Percentiles rank a stretch among this genome's conserved stretches.
Conservation (phyloP, 345 rosid species). For the Syzygium grande region DNA sequence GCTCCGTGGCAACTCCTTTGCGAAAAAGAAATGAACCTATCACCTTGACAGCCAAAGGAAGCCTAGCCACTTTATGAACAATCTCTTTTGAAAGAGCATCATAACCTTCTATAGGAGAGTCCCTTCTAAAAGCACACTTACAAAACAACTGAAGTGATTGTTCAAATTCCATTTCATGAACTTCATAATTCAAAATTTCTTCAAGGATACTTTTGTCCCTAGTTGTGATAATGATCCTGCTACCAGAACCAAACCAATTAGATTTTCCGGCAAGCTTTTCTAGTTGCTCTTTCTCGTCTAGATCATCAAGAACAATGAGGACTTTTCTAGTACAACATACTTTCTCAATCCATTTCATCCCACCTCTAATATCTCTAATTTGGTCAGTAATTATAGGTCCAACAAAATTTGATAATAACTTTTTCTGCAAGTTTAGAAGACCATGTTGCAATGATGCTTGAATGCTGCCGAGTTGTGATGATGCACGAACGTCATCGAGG, state of each 20-base stretch:
- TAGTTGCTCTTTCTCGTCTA: background rate
- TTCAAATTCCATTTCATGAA: accelerated
- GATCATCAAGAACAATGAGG: background rate
- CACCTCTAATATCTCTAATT: background rate
- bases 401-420: background rate
- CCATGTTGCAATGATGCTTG: background rate
- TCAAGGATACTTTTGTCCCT: accelerated
- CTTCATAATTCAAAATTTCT: background rate
- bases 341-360: background rate
- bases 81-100: accelerated
- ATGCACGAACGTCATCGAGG: constrained; percentile 4
- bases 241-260: constrained; percentile 2
- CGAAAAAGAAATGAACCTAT: background rate
- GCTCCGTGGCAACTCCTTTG: accelerated
- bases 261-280: background rate
- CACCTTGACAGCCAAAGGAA: background rate
- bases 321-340: background rate
- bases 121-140: background rate
- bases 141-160: background rate
- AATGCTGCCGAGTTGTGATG: no score
- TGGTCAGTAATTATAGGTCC: accelerated
- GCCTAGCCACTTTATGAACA: accelerated
- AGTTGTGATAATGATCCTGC: constrained; percentile 3
- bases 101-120: accelerated
- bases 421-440: background rate